These are phyloP conservation scores for Trypanosoma brucei DNA, from an alignment of 208 protist species.

Conservation along the genomic window DNA sequence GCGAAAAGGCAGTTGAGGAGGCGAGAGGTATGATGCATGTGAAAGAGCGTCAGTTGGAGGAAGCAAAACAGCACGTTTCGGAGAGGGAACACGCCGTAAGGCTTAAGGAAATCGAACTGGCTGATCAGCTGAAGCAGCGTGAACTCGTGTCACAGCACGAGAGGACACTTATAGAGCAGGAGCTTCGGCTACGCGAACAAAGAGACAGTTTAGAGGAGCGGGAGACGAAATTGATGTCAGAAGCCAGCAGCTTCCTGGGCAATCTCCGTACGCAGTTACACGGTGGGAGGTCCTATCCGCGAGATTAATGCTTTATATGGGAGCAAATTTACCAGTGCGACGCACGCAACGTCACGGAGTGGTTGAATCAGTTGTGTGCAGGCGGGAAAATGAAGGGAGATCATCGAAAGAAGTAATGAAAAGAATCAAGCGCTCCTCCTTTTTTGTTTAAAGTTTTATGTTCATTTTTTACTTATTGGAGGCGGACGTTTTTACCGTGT, in stretches of 20 bases:
- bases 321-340: too few species aligned
- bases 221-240: conserved; percentile 84
- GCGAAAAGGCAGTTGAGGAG: conserved; percentile 63
- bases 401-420: not conserved
- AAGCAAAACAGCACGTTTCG: conserved; percentile 46
- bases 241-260: conserved; percentile 78
- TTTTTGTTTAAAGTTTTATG: not conserved
- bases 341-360: too few species aligned
- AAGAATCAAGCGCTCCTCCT: not conserved
- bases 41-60: conserved; percentile 59
- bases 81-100: conserved; percentile 71
- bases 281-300: conserved; percentile 52
- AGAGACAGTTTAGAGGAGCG: conserved; percentile 84
- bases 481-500: not conserved
- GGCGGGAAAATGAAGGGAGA: not conserved
- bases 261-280: conserved; percentile 64
- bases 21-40: conserved; percentile 50
- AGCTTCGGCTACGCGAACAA: conserved; percentile 84
- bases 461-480: conserved; percentile 8
- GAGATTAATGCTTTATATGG: conserved; percentile 39
- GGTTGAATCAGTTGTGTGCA: not conserved
- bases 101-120: conserved; percentile 69
- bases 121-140: conserved; percentile 75
- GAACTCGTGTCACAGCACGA: conserved; percentile 86
- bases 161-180: conserved; percentile 84